Percentiles rank a stretch among this genome's conserved stretches.
These are phyloP conservation scores for Fusarium ambrosium DNA, from an alignment of 2,329 filamentous ascomycete species.

Conservation along the genomic window DNA sequence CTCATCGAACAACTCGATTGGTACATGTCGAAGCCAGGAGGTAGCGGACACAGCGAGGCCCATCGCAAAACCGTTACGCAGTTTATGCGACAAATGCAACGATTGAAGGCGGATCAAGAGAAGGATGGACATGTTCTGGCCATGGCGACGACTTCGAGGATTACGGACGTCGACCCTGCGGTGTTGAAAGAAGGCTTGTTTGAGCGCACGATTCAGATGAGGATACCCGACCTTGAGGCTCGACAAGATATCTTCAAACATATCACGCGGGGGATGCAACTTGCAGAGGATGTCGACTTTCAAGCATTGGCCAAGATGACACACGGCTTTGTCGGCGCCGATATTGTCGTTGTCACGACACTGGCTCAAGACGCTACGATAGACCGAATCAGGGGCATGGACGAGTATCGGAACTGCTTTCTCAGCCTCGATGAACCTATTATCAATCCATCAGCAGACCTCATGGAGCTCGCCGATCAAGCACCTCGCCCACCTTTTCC, in stretches of 20 bases:
- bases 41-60: constrained; percentile 88
- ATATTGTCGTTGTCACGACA: constrained; percentile 77
- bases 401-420: background rate
- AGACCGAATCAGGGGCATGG: constrained; percentile 48
- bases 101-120: constrained; percentile 78
- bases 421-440: background rate
- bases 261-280: constrained; percentile 74
- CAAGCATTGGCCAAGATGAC: constrained; percentile 82
- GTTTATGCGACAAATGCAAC: constrained; percentile 88
- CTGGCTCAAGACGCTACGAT: constrained; percentile 57
- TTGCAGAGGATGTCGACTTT: constrained; percentile 81
- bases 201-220: constrained; percentile 87
- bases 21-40: constrained; percentile 83
- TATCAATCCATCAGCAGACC: constrained; percentile 14
- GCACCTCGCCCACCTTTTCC: constrained; percentile 1
- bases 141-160: constrained; percentile 89
- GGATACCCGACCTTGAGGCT: constrained; percentile 84
- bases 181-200: constrained; percentile 82
- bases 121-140: constrained; percentile 84
- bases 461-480: constrained; percentile 34
- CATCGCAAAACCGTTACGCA: constrained; percentile 89
- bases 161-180: constrained; percentile 86
- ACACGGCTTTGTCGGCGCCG: constrained; percentile 92
- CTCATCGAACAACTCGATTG: constrained; percentile 92
- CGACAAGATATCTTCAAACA: constrained; percentile 83